A percentile compares a stretch with the other conserved stretches of the same genome.
Evolutionary conservation across 73 alveolate species (phyloP).

Genomic region (Stentor roeselii): DNA sequence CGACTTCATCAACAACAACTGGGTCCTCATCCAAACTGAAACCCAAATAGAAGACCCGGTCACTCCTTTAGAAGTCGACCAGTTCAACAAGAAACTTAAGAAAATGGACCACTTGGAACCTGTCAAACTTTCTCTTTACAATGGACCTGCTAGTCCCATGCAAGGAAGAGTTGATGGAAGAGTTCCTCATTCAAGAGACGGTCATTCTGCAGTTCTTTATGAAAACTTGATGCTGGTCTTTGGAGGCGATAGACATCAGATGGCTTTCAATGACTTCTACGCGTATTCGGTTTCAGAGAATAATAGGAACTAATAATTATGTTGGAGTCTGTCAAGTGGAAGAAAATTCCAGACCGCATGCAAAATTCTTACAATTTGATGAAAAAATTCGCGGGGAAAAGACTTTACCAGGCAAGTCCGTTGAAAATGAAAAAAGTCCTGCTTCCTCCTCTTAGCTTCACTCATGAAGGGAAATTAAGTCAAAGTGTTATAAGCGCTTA

Average conservation of each 20-base stretch:
- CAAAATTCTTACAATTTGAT: background rate
- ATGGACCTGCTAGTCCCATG: no score
- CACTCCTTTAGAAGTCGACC: background rate
- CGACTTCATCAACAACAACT: background rate
- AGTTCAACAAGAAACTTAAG: no score
- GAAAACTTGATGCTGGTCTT: constrained; percentile 53
- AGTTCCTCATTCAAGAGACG: constrained; percentile 83
- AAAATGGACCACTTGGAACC: no score
- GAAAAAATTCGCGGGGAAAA: background rate
- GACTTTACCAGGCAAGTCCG: background rate
- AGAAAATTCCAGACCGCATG: background rate
- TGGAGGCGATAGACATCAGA: constrained; percentile 87
- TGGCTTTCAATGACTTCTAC: constrained; percentile 74
- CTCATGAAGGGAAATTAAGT: no score
- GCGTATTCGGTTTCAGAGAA: no score
- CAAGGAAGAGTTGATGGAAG: no score
- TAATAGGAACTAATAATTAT: no score
- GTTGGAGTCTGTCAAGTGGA: background rate
- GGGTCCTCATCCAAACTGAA: background rate
- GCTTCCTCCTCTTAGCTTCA: background rate
- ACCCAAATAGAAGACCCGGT: background rate
- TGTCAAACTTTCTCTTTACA: no score
- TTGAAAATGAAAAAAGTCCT: background rate
- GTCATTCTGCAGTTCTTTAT: constrained; percentile 65
- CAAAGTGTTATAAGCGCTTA: background rate